Base-by-base conservation (phyloP, 176 grass and related monocot species). In the Elaeis guineensis region DNA sequence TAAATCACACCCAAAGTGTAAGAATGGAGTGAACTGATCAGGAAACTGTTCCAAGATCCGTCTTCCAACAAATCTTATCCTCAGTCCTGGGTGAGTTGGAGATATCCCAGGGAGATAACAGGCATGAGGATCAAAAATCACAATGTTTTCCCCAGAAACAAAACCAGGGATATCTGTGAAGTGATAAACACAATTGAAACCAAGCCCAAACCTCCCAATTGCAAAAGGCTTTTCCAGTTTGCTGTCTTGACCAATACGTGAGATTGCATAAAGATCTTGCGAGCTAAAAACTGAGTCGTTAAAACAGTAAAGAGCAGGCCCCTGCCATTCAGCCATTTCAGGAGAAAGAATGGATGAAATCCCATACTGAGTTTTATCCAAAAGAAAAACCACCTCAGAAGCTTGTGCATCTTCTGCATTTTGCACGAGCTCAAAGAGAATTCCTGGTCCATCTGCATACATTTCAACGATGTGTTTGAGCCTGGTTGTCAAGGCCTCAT, bases 291-390 rank as follows among this genome's bases (percentile, higher is more conserved):
- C 65, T 62, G 91, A 96, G 57, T 96, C 69, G 52, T 96, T 96
- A 65, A 84, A 96, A 74, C 86, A 96, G 65, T 96, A 96, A 57
- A 96, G 86, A 77, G 86, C 83, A 75, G 91, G 86, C 4, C 91
- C 91, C 78, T 96, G 91, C 91, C 91, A 96, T 82, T 96, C 86
- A 82, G 83, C 83, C 86, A 96, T 90, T 90, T 96, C 83, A 82
- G 91, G 91, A 72, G 91, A 96, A 79, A 96, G 86, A 84, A 96
- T 79, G 50, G 91, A 96, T 57, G 91, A 96, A 70, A 83, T 96
- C 11, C 91, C 86, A 73, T 96, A 96, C 18, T 90, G 80, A 73
- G 83, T 96, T 64, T 96, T 96, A 71, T 96, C 91, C 72, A 96
- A 72, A 17, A 96, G 70, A 85, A 96, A 96, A 64, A 90, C 67